Evolutionary conservation across 768 basidiomycete species (phyloP).

Genomic region (Termitomyces sp.): DNA sequence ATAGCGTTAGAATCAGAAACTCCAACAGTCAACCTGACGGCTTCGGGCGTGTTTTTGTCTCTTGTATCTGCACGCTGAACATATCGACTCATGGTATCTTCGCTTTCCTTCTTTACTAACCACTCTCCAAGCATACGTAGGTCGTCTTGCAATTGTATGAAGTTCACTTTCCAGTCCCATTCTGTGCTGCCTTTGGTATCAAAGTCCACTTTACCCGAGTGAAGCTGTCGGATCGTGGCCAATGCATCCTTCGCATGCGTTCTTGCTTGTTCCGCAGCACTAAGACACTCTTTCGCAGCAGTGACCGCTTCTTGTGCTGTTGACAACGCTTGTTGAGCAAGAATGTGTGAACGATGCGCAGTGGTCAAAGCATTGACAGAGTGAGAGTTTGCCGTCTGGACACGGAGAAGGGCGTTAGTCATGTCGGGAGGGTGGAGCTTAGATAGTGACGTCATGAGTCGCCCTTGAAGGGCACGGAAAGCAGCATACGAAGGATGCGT

Average conservation of each 20-base stretch:
- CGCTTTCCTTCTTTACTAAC: slow-evolving; percentile 13
- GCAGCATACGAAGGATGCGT: slow-evolving; percentile 7
- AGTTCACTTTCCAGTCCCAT: slow-evolving; percentile 10
- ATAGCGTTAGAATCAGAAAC: neutral
- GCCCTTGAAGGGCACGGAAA: slow-evolving; percentile 18
- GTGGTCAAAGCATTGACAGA: slow-evolving; percentile 16
- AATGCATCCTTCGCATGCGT: slow-evolving; percentile 18
- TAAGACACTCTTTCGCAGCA: slow-evolving; percentile 21
- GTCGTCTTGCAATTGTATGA: slow-evolving; percentile 12
- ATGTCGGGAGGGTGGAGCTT: slow-evolving; percentile 14
- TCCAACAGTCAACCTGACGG: neutral
- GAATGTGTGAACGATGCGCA: slow-evolving; percentile 20
- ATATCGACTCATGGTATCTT: slow-evolving; percentile 13
- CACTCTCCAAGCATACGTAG: slow-evolving; percentile 12
- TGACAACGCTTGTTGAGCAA: slow-evolving; percentile 24
- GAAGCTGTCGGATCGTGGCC: slow-evolving; percentile 14
- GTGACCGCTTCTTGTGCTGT: slow-evolving; percentile 21
- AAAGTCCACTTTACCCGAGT: neutral
- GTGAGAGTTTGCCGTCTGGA: slow-evolving; percentile 20
- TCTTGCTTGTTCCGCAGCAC: slow-evolving; percentile 18
- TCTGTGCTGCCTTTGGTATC: neutral
- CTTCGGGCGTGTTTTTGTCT: neutral
- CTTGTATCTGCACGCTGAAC: slow-evolving; percentile 7
- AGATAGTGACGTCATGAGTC: slow-evolving; percentile 17
- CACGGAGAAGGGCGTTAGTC: slow-evolving; percentile 13